phyloP scores from a whole-genome alignment of 345 rosid species.

The Arabidopsis suecica region DNA sequence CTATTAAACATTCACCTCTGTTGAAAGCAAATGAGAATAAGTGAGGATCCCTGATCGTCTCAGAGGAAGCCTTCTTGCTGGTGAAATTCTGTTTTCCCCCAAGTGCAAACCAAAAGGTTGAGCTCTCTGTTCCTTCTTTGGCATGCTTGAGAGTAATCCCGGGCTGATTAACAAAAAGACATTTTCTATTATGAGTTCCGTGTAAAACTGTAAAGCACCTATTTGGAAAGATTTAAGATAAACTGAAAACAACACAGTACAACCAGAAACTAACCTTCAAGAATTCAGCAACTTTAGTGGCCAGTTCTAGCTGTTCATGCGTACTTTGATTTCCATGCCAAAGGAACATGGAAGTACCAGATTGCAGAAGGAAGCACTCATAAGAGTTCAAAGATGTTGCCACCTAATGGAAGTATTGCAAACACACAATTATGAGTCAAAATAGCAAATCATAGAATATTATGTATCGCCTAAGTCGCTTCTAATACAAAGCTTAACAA shows the following conservation, averaged over 20 bases:
- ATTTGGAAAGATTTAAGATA: neutral
- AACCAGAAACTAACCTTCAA: conserved; percentile 62
- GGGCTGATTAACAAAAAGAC: conserved; percentile 57
- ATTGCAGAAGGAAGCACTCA: conserved; percentile 96
- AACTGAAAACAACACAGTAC: neutral
- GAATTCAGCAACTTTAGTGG: conserved; percentile 83
- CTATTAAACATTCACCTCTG: conserved; percentile 55
- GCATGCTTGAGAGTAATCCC: conserved; percentile 89
- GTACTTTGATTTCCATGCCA: conserved; percentile 99
- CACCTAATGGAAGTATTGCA: conserved; percentile 54
- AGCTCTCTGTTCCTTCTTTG: conserved; percentile 98
- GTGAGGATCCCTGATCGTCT: conserved; percentile 84
- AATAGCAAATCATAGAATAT: conserved; percentile 6
- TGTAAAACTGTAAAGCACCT: neutral
- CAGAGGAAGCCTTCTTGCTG: conserved; percentile 69
- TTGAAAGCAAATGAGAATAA: conserved; percentile 71
- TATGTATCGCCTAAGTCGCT: neutral
- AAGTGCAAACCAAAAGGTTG: conserved; percentile 93
- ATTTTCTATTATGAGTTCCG: conserved; percentile 1
- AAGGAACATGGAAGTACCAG: conserved; percentile 82
- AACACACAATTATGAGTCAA: conserved; percentile 5
- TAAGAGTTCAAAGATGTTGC: conserved; percentile 83
- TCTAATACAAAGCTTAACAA: conserved; percentile 5
- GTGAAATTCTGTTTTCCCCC: conserved; percentile 95
- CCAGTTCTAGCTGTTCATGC: conserved; percentile 86